These are phyloP conservation scores for Macrocystidia cucumis DNA, from an alignment of 1,284 basidiomycete species.

Conservation along the genomic window DNA sequence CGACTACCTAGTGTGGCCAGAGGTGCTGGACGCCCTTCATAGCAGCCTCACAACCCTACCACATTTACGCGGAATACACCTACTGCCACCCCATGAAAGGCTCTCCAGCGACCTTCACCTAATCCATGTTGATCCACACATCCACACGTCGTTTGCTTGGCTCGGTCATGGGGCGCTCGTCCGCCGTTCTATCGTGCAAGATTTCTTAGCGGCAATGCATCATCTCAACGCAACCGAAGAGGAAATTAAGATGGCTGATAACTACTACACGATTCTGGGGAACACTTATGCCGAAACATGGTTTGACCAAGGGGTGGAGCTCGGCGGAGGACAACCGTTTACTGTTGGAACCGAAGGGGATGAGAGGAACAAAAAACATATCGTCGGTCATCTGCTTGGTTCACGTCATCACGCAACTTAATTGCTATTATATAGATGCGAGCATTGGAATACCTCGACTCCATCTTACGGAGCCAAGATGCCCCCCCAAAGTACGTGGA, in stretches of 20 bases:
- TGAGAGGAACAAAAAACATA: constrained; percentile 47
- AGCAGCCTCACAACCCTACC: constrained; percentile 16
- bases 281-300: constrained; percentile 37
- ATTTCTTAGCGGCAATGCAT: constrained; percentile 43
- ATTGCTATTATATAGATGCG: constrained; percentile 29
- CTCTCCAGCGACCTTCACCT: constrained; percentile 40
- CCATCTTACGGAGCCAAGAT: constrained; percentile 11
- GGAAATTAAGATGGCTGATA: constrained; percentile 61
- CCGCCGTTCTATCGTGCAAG: constrained; percentile 28
- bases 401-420: constrained; percentile 1
- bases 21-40: constrained; percentile 45
- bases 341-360: constrained; percentile 53
- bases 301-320: constrained; percentile 54
- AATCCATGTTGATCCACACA: constrained; percentile 18
- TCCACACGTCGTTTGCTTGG: constrained; percentile 60
- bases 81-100: constrained; percentile 56
- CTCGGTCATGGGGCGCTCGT: constrained; percentile 57
- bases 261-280: constrained; percentile 55
- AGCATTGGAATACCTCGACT: constrained; percentile 32
- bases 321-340: constrained; percentile 54
- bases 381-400: constrained; percentile 32
- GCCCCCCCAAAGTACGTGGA: constrained; percentile 7
- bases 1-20: constrained; percentile 54
- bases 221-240: constrained; percentile 36
- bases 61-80: constrained; percentile 43